Conservation (phyloP, 768 basidiomycete species). For the Sarcodon sp. region DNA sequence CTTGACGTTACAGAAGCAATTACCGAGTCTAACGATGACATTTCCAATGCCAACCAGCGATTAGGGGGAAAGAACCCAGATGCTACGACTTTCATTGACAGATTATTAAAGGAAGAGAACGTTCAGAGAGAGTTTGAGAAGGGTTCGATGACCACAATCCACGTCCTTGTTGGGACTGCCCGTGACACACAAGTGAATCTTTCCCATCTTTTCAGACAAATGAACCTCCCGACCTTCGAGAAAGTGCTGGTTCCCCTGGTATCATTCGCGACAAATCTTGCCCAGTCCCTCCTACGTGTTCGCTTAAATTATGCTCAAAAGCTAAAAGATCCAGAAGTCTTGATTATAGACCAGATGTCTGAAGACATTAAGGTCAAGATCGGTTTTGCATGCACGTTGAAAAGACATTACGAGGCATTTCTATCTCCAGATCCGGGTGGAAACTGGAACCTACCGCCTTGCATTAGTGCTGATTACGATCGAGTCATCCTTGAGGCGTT, state of each 20-base stretch:
- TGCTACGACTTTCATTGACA: slow-evolving; percentile 83
- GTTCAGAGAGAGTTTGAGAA: slow-evolving; percentile 91
- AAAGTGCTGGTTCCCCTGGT: slow-evolving; percentile 83
- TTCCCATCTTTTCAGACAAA: slow-evolving; percentile 60
- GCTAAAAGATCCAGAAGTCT: slow-evolving; percentile 75
- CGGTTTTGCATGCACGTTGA: slow-evolving; percentile 87
- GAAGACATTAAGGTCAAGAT: slow-evolving; percentile 89
- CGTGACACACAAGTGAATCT: slow-evolving; percentile 81
- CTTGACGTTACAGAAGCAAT: slow-evolving; percentile 80
- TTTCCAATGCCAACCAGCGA: slow-evolving; percentile 9
- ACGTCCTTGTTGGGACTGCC: slow-evolving; percentile 73
- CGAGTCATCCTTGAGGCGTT: slow-evolving; percentile 78
- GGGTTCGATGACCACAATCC: slow-evolving; percentile 77
- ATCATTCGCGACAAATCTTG: slow-evolving; percentile 91
- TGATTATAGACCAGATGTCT: slow-evolving; percentile 89
- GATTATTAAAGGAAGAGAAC: slow-evolving; percentile 91
- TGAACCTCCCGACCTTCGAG: slow-evolving; percentile 89
- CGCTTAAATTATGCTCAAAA: slow-evolving; percentile 84
- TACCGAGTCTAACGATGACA: slow-evolving; percentile 36
- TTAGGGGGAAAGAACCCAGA: slow-evolving; percentile 37
- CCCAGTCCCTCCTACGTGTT: slow-evolving; percentile 82
- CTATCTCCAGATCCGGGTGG: slow-evolving; percentile 75
- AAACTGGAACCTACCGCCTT: slow-evolving; percentile 81
- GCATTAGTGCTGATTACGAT: slow-evolving; percentile 87
- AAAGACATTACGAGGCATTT: slow-evolving; percentile 89